These are phyloP conservation scores for Microbotryum intermedium DNA, from an alignment of 1,284 basidiomycete species.

Conservation along the genomic window DNA sequence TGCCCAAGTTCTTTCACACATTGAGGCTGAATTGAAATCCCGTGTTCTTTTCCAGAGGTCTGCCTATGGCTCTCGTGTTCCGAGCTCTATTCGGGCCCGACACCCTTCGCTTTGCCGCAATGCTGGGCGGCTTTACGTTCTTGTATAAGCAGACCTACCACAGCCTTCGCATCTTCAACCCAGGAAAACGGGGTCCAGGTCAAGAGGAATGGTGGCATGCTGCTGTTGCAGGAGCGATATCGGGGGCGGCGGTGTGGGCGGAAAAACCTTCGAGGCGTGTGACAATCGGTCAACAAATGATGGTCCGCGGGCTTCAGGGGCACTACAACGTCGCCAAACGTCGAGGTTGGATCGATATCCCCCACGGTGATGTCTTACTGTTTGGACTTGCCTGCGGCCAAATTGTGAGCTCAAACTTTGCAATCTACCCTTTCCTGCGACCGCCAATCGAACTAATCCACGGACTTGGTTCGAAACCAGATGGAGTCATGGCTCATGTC, in stretches of 20 bases:
- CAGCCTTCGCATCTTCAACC: slow-evolving; percentile 61
- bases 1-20: no score
- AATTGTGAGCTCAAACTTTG: slow-evolving; percentile 44
- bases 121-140: slow-evolving; percentile 55
- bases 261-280: slow-evolving; percentile 62
- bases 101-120: slow-evolving; percentile 69
- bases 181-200: slow-evolving; percentile 50
- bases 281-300: slow-evolving; percentile 80
- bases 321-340: slow-evolving; percentile 65
- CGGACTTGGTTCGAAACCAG: not conserved
- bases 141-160: slow-evolving; percentile 64
- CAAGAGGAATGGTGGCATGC: slow-evolving; percentile 67
- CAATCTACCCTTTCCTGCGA: not conserved
- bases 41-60: slow-evolving; percentile 38
- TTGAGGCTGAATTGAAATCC: no score
- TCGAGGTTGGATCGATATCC: slow-evolving; percentile 57
- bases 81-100: slow-evolving; percentile 72
- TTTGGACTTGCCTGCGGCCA: slow-evolving; percentile 80
- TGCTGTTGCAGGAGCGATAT: slow-evolving; percentile 71
- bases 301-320: slow-evolving; percentile 78
- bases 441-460: not conserved
- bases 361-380: slow-evolving; percentile 73
- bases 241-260: slow-evolving; percentile 67
- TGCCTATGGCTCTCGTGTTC: slow-evolving; percentile 55
- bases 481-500: slow-evolving; percentile 67